A percentile compares a stretch with the other conserved stretches of the same genome.
These are phyloP conservation scores for Kwoniella dendrophila DNA, from an alignment of 768 basidiomycete species.

Conservation along the genomic window DNA sequence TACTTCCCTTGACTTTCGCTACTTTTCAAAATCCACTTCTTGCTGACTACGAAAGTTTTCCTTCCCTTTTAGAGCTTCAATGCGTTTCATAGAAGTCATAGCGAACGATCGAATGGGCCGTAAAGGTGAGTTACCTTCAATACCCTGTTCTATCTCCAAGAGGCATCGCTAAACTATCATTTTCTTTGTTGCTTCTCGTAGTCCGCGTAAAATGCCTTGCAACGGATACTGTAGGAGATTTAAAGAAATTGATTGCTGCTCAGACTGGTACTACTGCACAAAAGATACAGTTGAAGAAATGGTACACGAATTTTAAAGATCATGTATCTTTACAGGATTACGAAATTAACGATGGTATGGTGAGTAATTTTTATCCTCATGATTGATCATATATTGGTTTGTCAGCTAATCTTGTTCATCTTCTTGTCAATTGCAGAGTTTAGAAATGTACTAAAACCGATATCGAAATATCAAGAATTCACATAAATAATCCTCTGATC, in stretches of 20 bases:
- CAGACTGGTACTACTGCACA: constrained; percentile 83
- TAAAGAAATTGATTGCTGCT: constrained; percentile 95
- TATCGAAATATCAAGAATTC: not conserved
- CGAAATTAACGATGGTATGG: constrained; percentile 58
- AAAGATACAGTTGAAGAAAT: constrained; percentile 96
- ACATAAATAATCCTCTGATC: not conserved
- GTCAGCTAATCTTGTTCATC: constrained; percentile 1
- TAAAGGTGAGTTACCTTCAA: constrained; percentile 68
- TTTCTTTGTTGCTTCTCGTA: constrained; percentile 55
- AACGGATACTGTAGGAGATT: constrained; percentile 93
- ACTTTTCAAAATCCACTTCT: not conserved
- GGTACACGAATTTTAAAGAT: constrained; percentile 96
- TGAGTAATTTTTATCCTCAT: constrained; percentile 29
- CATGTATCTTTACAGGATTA: constrained; percentile 61
- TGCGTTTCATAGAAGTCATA: constrained; percentile 67
- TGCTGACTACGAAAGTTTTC: not conserved
- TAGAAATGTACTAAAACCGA: constrained; percentile 54
- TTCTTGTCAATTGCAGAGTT: constrained; percentile 36
- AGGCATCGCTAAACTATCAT: not conserved
- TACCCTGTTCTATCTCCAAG: constrained; percentile 8
- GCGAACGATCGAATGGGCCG: constrained; percentile 93
- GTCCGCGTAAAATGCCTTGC: constrained; percentile 90
- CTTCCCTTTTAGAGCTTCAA: constrained; percentile 16
- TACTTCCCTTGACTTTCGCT: no score
- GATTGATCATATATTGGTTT: not conserved